These are phyloP conservation scores for Leccinum rimulosum DNA, from an alignment of 768 basidiomycete species.

Conservation along the genomic window DNA sequence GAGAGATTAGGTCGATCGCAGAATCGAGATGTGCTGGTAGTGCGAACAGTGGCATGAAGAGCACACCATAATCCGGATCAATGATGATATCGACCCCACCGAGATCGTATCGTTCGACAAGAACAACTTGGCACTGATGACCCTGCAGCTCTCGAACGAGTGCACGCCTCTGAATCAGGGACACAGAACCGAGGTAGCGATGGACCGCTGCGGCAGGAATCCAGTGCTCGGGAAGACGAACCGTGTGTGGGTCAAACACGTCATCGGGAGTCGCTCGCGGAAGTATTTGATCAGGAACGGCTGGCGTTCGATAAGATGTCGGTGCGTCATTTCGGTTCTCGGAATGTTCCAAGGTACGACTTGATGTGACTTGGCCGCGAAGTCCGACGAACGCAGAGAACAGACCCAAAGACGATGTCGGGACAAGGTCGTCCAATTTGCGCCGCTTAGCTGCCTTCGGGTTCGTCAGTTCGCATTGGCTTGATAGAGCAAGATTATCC, in stretches of 20 bases:
- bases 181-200: slow-evolving; percentile 67
- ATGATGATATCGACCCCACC: slow-evolving; percentile 64
- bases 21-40: slow-evolving; percentile 50
- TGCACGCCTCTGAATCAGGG: slow-evolving; percentile 64
- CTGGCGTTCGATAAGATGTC: slow-evolving; percentile 4
- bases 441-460: slow-evolving; percentile 20
- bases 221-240: slow-evolving; percentile 38
- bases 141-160: slow-evolving; percentile 53
- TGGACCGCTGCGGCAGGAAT: slow-evolving; percentile 40
- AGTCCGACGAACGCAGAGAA: slow-evolving; percentile 27
- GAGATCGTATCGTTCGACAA: slow-evolving; percentile 64
- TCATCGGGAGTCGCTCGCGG: slow-evolving; percentile 37
- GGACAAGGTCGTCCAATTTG: slow-evolving; percentile 25
- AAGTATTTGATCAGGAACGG: slow-evolving; percentile 12
- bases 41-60: slow-evolving; percentile 44
- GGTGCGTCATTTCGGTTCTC: slow-evolving; percentile 15
- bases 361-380: slow-evolving; percentile 17
- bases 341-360: slow-evolving; percentile 6
- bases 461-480: slow-evolving; percentile 1
- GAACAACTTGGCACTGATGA: slow-evolving; percentile 44
- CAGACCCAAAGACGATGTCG: slow-evolving; percentile 24
- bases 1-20: slow-evolving; percentile 43
- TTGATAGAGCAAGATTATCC: not conserved
- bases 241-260: slow-evolving; percentile 43
- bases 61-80: slow-evolving; percentile 57